These are phyloP conservation scores for Endotrypanum monterogeii DNA, from an alignment of 208 protist species.

Conservation along the genomic window DNA sequence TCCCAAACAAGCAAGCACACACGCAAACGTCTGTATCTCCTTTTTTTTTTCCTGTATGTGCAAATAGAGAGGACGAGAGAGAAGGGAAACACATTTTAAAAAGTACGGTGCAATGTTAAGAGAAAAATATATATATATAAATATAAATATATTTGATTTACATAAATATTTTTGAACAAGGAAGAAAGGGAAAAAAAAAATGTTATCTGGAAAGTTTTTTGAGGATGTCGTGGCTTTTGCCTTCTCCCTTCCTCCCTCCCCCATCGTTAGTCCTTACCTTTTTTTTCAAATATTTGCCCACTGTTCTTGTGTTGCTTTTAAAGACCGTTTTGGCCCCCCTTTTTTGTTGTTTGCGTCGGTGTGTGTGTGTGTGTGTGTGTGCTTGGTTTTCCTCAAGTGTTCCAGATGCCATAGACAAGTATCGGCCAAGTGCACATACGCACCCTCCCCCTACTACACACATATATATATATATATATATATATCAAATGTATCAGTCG, in stretches of 20 bases:
- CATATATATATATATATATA: no score
- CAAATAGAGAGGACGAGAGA: no score
- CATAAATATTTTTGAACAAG: neutral
- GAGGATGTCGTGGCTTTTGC: conserved; percentile 1
- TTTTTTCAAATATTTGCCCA: neutral
- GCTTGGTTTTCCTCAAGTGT: neutral
- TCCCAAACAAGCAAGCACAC: no score
- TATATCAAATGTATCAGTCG: neutral
- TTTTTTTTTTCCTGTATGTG: no score
- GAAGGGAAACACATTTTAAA: no score
- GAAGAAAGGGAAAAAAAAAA: neutral
- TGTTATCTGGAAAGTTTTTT: neutral
- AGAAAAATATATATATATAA: no score
- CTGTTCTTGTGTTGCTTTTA: neutral
- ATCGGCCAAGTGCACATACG: neutral
- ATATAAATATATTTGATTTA: no score
- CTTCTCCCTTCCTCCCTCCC: neutral
- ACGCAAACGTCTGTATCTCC: no score
- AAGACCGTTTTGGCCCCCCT: no score
- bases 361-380: neutral
- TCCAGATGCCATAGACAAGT: neutral
- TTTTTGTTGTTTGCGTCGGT: neutral
- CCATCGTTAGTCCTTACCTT: no score
- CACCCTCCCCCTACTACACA: no score
- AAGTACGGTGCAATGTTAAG: no score